Base-by-base conservation (phyloP, 768 basidiomycete genomes). In the Termitomyces sp. region DNA sequence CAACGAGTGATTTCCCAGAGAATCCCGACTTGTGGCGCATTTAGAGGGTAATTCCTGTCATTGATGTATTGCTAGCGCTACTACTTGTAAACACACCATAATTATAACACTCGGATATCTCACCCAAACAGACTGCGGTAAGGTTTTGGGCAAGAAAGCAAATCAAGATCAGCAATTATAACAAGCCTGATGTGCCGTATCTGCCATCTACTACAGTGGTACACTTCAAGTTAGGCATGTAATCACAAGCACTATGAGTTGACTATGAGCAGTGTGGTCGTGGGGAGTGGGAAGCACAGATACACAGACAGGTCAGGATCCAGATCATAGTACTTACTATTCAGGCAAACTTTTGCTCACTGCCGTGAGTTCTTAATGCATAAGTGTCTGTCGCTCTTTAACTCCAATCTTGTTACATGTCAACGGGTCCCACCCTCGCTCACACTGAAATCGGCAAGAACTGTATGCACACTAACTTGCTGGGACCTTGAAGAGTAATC, bases 201-300 rank as follows among this genome's bases (percentile, higher is more conserved):
- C 32, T 16, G 22, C 12, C 15, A 22, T 42, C 3, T 29, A 29
- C 3, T 29, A 29, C 29, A 23, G 15, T 18, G n/a, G 20, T 11
- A 12, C 47, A 36, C 23, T 11, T 29, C 29, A 29, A n/a, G n/a
- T n/a, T n/a, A n/a, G n/a, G n/a, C n/a, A n/a, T n/a, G n/a, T n/a
- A n/a, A n/a, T 49, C 23, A 27, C 35, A 27, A n/a, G 23, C n/a
- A n/a, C n/a, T n/a, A n/a, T n/a, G n/a, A n/a, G n/a, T n/a, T n/a
- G n/a, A n/a, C n/a, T n/a, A n/a, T 25, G 35, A n/a, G 48, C 35
- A 48, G 33, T 36, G 47, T 48, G 47, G 35, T 49, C 35, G 48
- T 49, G 48, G 35, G 25, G 22, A 48, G 16, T 48, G 5, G 32
- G 46, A 16, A 23, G 29, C 4, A 22, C 16, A 18, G 35, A 49